A percentile compares a stretch with the other conserved stretches of the same genome.
phyloP scores from a whole-genome alignment of 768 basidiomycete genomes.

The Termitomyces sp. region DNA sequence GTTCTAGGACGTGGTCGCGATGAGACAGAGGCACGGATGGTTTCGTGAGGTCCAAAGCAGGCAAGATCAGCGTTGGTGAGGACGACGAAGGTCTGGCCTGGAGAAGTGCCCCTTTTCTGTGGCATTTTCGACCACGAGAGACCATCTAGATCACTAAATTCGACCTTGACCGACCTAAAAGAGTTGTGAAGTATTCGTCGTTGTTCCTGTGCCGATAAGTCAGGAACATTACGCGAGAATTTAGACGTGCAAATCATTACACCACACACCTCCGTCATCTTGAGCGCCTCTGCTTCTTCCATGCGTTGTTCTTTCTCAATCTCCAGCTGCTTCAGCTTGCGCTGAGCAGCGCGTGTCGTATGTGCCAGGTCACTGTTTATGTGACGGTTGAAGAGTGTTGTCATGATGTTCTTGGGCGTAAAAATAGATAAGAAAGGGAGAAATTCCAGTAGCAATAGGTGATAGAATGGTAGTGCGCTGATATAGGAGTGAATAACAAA shows the following conservation, averaged over 20 bases:
- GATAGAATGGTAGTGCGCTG: background rate
- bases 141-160: constrained; percentile 60
- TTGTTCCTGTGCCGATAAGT: constrained; percentile 29
- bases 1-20: constrained; percentile 9
- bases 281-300: constrained; percentile 52
- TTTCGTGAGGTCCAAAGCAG: constrained; percentile 30
- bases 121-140: constrained; percentile 34
- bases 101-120: background rate
- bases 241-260: background rate
- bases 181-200: constrained; percentile 32
- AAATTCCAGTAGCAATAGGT: background rate
- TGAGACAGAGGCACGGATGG: constrained; percentile 30
- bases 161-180: constrained; percentile 52
- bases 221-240: background rate
- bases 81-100: constrained; percentile 22
- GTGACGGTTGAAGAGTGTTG: constrained; percentile 10
- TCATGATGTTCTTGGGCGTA: background rate
- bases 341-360: constrained; percentile 38
- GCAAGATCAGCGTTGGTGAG: constrained; percentile 33
- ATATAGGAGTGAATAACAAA: constrained; percentile 1
- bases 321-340: constrained; percentile 41
- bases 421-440: background rate
- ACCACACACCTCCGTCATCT: constrained; percentile 47
- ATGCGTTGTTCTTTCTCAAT: constrained; percentile 47
- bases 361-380: constrained; percentile 14